A percentile compares a stretch with the other conserved stretches of the same genome.
These are phyloP conservation scores for Pinus taeda DNA, from an alignment of 75 land plant species.

Conservation along the genomic window DNA sequence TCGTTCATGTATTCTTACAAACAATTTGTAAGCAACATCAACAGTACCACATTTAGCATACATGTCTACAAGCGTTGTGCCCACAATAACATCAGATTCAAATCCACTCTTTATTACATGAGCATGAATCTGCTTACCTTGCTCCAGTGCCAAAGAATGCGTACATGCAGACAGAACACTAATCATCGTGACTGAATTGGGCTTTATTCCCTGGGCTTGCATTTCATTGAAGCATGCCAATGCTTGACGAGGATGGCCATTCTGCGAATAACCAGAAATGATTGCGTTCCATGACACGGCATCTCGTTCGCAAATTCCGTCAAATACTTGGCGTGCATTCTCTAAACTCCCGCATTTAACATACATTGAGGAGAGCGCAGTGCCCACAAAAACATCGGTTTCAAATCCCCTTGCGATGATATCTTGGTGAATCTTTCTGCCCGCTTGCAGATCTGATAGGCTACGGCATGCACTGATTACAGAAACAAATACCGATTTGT, in stretches of 20 bases:
- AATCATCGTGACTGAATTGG: not conserved
- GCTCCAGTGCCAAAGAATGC: not conserved
- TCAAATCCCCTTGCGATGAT: constrained; percentile 29
- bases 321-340: constrained; percentile 33
- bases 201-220: constrained; percentile 10
- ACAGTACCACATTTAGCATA: constrained; percentile 21
- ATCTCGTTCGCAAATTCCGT: constrained; percentile 39
- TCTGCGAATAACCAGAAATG: constrained; percentile 36
- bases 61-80: constrained; percentile 1
- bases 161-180: not conserved
- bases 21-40: constrained; percentile 7
- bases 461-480: constrained; percentile 56
- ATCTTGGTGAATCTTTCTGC: constrained; percentile 48
- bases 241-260: constrained; percentile 26
- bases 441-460: constrained; percentile 28
- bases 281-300: constrained; percentile 51
- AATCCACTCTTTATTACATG: constrained; percentile 4
- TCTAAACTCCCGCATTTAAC: constrained; percentile 24
- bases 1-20: constrained; percentile 8
- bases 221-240: constrained; percentile 41
- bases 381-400: constrained; percentile 56
- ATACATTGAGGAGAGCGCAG: constrained; percentile 58
- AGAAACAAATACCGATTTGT: constrained; percentile 46
- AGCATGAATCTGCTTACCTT: constrained; percentile 1
- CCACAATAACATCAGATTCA: not conserved